Evolutionary conservation across 148 eudicot species (phyloP), one percentile per base, ranked within the genome.

Genomic region (Rhododendron molle): DNA sequence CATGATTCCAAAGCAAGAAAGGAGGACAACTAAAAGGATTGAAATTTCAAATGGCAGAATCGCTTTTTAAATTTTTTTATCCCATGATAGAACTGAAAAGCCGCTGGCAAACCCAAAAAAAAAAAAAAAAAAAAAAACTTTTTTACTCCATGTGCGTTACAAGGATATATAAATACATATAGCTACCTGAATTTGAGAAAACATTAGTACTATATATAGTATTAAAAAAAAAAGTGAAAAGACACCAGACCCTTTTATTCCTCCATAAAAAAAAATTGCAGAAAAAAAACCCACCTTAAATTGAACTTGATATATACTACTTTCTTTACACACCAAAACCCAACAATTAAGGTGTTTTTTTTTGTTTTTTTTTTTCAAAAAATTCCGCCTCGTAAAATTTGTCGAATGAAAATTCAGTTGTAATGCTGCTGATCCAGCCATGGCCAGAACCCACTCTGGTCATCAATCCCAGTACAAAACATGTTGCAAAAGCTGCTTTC

Each of bases 381-480:
- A 58, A 58, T 6, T 18, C 1, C 2, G 7, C 65, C 9, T 21
- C 65, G 23, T 18, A 56, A 20, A 54, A 15, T 62, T 23, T 62
- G 12, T 65, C 4, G 3, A 46, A 14, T 23, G 18, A 34, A 14
- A 71, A 54, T 93, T 40, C 86, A 97, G 89, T 91, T 93, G 89
- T 92, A 97, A 46, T 94, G 90, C 18, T 87, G 98, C 47, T 94
- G 98, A 76, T 95, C 99, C 90, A 94, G 80, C 99, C 98, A 97
- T 76, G 98, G 98, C 98, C 98, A 94, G 86, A 94, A 91, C 3
- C 90, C 95, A 18, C 90, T 72, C 82, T 97, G 99, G 86, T 97
- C 99, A 78, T 95, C 99, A 36, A 94, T 93, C 54, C 90, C 91
- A 38, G 43, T 38, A 85, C 89, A 87, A 56, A 97, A 94, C 98